These are phyloP conservation scores for Kwoniella sp. DNA, from an alignment of 768 basidiomycete genomes.

Conservation along the genomic window DNA sequence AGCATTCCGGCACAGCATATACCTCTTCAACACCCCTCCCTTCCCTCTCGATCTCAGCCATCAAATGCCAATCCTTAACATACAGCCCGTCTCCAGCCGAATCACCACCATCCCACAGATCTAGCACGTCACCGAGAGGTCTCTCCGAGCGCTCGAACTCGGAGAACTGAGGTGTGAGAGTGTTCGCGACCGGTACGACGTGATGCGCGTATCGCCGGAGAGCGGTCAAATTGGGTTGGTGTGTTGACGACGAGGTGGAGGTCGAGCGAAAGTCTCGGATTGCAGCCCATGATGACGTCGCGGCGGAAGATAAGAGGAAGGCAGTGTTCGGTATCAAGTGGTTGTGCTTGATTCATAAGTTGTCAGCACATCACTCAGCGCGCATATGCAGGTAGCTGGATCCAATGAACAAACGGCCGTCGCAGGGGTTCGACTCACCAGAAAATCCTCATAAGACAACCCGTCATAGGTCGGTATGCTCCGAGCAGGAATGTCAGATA, in stretches of 20 bases:
- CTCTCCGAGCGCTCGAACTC: constrained; percentile 51
- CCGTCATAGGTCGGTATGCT: constrained; percentile 36
- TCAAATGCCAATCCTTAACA: constrained; percentile 57
- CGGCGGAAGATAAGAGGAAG: constrained; percentile 30
- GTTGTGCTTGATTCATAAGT: constrained; percentile 21
- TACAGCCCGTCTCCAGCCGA: constrained; percentile 37
- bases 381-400: not conserved
- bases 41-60: constrained; percentile 40
- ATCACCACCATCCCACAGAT: constrained; percentile 45
- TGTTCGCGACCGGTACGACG: constrained; percentile 49
- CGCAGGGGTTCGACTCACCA: no score
- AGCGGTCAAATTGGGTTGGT: constrained; percentile 29
- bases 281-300: constrained; percentile 33
- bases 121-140: constrained; percentile 46
- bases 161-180: constrained; percentile 40
- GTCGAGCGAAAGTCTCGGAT: constrained; percentile 6
- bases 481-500: constrained; percentile 9
- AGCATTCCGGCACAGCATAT: constrained; percentile 49
- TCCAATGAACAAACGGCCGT: no score
- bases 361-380: not conserved
- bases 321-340: constrained; percentile 45
- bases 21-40: constrained; percentile 40
- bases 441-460: constrained; percentile 25
- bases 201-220: constrained; percentile 43
- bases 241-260: not conserved